Evolutionary conservation across 2,329 filamentous ascomycete genomes (phyloP), one percentile per base, ranked within the genome.

Genomic region (Exophiala bonariae): DNA sequence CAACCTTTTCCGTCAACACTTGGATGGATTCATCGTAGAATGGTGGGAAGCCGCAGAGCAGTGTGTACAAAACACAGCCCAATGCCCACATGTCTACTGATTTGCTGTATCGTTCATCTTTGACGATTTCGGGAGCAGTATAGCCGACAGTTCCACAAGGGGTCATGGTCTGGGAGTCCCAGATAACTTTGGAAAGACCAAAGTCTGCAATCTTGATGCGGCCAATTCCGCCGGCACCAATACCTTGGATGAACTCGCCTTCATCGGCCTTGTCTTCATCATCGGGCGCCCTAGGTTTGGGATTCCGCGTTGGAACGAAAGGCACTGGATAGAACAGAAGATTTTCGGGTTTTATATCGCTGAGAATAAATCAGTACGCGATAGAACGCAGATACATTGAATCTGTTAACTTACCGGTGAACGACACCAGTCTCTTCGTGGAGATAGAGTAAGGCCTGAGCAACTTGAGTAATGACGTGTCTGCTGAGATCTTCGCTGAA

Each of bases 31-130:
- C 93, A 60, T 99, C 93, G 68, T 99, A 61, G 70, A 99, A 99
- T 2, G 93, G 93, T 8, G 93, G 93, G 73, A 99, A 99, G 11
- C 93, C 93, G 61, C 93, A 99, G 13, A 99, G 85, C 1, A 99
- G 76, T 1, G 93, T 99, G 74, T 99, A 99, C 4, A 99, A 77
- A 9, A 99, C 93, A 66, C 93, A 99, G 11, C 93, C 93, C 23
- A 99, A 72, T 3, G 93, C 93, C 93, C 93, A 99, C 93, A 99
- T 99, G 64, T 99, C 93, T 36, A 99, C 93, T 41, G 89, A 95
- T 76, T 97, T 99, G 30, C 92, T 97, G 69, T 99, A 99, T 17
- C 91, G 83, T 71, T 99, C 93, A 69, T 99, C 93, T 72, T 97
- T 97, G 66, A 99, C 93, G 54, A 99, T 99, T 66, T 99, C 93